These are phyloP conservation scores for Ceriops decandra DNA, from an alignment of 345 rosid species.

Conservation along the genomic window DNA sequence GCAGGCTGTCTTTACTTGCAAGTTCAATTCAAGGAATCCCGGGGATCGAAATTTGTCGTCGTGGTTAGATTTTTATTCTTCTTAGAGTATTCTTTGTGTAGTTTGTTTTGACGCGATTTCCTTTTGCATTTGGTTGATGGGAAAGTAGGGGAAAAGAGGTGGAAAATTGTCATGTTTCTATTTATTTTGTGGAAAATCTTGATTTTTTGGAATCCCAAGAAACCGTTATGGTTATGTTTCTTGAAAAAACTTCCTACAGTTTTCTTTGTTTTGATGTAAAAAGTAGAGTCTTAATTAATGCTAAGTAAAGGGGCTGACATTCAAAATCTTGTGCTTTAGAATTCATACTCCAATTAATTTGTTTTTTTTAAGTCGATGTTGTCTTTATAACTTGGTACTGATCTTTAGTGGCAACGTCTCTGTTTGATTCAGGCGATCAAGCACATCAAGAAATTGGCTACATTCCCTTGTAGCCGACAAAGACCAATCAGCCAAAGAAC, in stretches of 20 bases:
- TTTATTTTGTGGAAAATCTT: background rate
- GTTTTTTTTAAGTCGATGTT: too few relatives aligned
- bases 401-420: background rate
- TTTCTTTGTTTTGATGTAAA: too few relatives aligned
- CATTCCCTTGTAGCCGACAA: conserved; percentile 46
- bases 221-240: background rate
- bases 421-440: conserved; percentile 47
- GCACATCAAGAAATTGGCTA: conserved; percentile 42
- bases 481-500: conserved; percentile 53
- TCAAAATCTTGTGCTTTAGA: too few relatives aligned
- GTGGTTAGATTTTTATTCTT: conserved; percentile 34
- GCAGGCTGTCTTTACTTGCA: conserved; percentile 96
- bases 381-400: too few relatives aligned
- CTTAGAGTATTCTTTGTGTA: background rate
- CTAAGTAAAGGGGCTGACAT: too few relatives aligned
- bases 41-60: conserved; percentile 56
- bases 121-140: conserved; percentile 10
- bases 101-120: background rate
- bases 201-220: conserved; percentile 1
- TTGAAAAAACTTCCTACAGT: too few relatives aligned
- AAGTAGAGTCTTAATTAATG: too few relatives aligned
- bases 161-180: background rate
- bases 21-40: conserved; percentile 60
- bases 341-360: too few relatives aligned
- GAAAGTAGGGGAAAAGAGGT: background rate